Percentiles rank a stretch among this genome's conserved stretches.
Evolutionary conservation across 164 flowering plant species (phyloP).

Genomic region (Aristolochia fimbriata): DNA sequence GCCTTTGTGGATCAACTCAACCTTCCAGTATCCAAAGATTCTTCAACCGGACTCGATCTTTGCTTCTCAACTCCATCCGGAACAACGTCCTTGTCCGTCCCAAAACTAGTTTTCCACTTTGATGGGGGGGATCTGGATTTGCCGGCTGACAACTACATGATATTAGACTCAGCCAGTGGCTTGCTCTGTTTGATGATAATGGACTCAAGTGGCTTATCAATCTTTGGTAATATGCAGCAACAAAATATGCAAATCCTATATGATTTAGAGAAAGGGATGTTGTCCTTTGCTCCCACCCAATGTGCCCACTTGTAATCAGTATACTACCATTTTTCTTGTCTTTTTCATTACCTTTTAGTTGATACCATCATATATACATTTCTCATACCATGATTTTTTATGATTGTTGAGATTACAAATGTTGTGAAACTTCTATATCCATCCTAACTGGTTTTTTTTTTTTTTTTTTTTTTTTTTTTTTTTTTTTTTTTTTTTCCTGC

Average conservation of each 20-base stretch:
- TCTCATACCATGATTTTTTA: too few relatives aligned
- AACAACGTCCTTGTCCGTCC: conserved; percentile 32
- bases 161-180: conserved; percentile 41
- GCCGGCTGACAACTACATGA: conserved; percentile 67
- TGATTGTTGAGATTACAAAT: too few relatives aligned
- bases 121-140: conserved; percentile 57
- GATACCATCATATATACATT: too few relatives aligned
- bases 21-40: conserved; percentile 32
- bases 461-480: too few relatives aligned
- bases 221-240: conserved; percentile 81
- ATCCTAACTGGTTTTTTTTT: too few relatives aligned
- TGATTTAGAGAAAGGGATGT: conserved; percentile 53
- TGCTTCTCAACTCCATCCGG: conserved; percentile 50
- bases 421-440: too few relatives aligned
- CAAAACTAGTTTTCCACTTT: conserved; percentile 61
- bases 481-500: too few relatives aligned
- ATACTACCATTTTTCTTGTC: background rate
- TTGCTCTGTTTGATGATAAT: conserved; percentile 74
- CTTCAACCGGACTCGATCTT: conserved; percentile 50
- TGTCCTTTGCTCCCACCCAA: conserved; percentile 53
- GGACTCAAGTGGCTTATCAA: conserved; percentile 57
- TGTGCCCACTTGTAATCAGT: conserved; percentile 39
- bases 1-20: conserved; percentile 45
- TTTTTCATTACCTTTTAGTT: background rate
- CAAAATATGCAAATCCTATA: conserved; percentile 66